These are phyloP conservation scores for Erucastrum elatum DNA, from an alignment of 345 rosid species.

Conservation along the genomic window DNA sequence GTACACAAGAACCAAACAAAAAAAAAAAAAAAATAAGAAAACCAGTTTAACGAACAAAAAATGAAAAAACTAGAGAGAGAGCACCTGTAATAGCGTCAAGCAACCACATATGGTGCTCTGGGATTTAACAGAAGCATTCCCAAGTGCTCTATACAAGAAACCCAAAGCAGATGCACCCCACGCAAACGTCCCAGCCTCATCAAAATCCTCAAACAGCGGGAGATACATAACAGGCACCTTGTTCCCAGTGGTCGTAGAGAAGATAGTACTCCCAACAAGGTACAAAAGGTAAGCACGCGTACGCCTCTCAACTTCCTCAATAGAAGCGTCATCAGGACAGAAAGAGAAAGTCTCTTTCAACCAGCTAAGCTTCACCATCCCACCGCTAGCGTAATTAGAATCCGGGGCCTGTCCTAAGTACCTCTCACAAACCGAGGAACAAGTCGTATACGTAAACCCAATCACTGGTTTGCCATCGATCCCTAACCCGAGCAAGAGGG, in stretches of 20 bases:
- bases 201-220: constrained; percentile 80
- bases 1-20: not conserved
- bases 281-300: constrained; percentile 91
- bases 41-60: not conserved
- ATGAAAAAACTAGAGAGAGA: not conserved
- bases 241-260: constrained; percentile 94
- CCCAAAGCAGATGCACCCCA: constrained; percentile 97
- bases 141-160: constrained; percentile 93
- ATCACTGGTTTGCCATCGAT: constrained; percentile 93
- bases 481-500: constrained; percentile 72
- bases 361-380: constrained; percentile 99
- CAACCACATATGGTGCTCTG: constrained; percentile 98
- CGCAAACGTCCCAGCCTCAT: constrained; percentile 76
- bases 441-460: constrained; percentile 84
- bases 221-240: constrained; percentile 99
- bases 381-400: constrained; percentile 85
- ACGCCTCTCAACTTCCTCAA: constrained; percentile 60
- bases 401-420: constrained; percentile 73
- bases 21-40: not conserved
- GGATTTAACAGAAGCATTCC: constrained; percentile 93
- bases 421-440: constrained; percentile 62
- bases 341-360: constrained; percentile 80
- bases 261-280: constrained; percentile 90
- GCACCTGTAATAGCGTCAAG: constrained; percentile 89
- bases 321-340: constrained; percentile 62